Conservation (phyloP, 169 alveolate species). For the Theileria parva region DNA sequence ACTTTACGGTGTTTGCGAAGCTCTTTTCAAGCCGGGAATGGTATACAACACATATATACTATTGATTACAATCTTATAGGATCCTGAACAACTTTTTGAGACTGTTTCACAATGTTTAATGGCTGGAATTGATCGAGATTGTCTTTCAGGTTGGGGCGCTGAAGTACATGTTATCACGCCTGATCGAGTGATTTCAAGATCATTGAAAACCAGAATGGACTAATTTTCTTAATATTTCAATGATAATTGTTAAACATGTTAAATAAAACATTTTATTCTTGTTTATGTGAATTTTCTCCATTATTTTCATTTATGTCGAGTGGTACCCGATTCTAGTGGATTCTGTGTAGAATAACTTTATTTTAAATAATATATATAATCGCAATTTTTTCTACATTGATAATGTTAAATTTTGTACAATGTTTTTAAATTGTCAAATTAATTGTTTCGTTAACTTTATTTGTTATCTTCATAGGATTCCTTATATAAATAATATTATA, state of each 20-base stretch:
- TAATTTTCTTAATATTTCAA: constrained; percentile 11
- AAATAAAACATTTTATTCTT: neutral
- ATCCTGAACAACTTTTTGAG: constrained; percentile 89
- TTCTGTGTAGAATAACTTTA: neutral
- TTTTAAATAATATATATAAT: no score
- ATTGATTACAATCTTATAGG: constrained; percentile 43
- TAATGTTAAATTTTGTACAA: neutral
- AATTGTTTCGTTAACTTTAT: neutral
- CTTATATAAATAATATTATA: no score
- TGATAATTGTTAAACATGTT: neutral
- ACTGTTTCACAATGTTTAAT: constrained; percentile 92
- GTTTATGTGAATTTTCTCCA: neutral
- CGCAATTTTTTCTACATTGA: neutral
- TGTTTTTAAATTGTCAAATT: neutral
- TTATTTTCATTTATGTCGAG: neutral
- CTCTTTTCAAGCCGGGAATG: constrained; percentile 90
- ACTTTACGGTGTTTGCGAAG: constrained; percentile 94
- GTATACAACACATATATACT: constrained; percentile 47
- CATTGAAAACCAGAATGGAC: constrained; percentile 69
- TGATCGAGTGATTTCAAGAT: constrained; percentile 31
- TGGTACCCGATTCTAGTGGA: neutral
- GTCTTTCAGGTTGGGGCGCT: constrained; percentile 98
- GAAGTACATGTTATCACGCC: constrained; percentile 84
- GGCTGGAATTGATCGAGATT: constrained; percentile 93
- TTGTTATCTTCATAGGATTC: neutral